Percentiles rank a stretch among this genome's conserved stretches.
Evolutionary conservation across 169 alveolate species (phyloP).

Genomic region (Plasmodium adleri): DNA sequence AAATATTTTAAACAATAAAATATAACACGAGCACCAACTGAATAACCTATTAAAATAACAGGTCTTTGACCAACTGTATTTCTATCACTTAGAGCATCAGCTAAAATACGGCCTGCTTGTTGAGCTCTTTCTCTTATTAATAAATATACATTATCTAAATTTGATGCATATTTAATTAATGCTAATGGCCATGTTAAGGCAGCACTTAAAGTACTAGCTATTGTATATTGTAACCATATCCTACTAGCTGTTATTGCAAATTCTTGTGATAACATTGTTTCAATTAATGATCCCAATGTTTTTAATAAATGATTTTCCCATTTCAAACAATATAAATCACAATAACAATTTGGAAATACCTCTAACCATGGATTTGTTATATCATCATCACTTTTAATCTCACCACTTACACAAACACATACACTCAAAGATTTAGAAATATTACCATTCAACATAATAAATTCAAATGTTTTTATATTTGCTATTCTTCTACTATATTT

Average conservation of each 20-base stretch:
- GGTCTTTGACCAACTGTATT: conserved; percentile 92
- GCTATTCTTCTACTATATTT: conserved; percentile 85
- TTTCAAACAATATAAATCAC: conserved; percentile 83
- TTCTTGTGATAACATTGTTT: conserved; percentile 80
- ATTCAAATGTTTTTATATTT: conserved; percentile 83
- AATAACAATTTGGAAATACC: conserved; percentile 79
- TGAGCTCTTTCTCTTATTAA: conserved; percentile 90
- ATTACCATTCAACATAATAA: conserved; percentile 83
- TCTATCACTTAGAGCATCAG: conserved; percentile 90
- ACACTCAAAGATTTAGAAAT: conserved; percentile 84
- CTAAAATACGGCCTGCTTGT: conserved; percentile 91
- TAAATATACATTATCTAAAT: conserved; percentile 92
- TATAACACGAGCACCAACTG: conserved; percentile 94
- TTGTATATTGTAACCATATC: conserved; percentile 84
- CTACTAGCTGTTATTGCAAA: conserved; percentile 86
- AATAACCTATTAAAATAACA: conserved; percentile 91
- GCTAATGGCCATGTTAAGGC: conserved; percentile 92
- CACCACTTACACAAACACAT: conserved; percentile 87
- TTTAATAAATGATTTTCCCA: conserved; percentile 83
- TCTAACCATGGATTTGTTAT: conserved; percentile 85
- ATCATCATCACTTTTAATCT: conserved; percentile 81
- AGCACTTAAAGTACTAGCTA: conserved; percentile 81
- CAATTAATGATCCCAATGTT: conserved; percentile 81
- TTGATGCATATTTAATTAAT: conserved; percentile 89
- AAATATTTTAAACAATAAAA: conserved; percentile 89